These are phyloP conservation scores for Craspedostauros australis DNA, from an alignment of 108 stramenopile species.

Conservation along the genomic window DNA sequence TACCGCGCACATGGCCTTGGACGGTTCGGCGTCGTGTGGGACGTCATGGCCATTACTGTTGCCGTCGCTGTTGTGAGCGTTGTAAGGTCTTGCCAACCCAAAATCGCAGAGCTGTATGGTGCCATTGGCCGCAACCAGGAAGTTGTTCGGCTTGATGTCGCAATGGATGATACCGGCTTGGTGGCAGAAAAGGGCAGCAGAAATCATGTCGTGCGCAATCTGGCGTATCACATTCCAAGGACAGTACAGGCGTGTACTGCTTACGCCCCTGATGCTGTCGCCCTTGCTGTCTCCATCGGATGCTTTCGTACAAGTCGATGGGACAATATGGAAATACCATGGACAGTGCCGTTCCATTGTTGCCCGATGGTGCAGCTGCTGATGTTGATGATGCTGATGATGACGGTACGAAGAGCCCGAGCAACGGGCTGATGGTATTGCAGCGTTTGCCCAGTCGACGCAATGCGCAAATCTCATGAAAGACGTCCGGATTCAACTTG, in stretches of 20 bases:
- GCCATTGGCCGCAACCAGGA: constrained; percentile 52
- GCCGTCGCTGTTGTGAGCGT: background rate
- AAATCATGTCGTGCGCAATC: constrained; percentile 50
- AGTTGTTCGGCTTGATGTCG: constrained; percentile 93
- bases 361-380: too few species aligned
- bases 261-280: too few species aligned
- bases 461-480: constrained; percentile 35
- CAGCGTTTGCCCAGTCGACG: constrained; percentile 25
- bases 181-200: constrained; percentile 88
- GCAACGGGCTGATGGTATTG: constrained; percentile 33
- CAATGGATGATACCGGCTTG: constrained; percentile 82
- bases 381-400: too few species aligned
- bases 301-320: constrained; percentile 46
- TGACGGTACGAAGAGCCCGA: constrained; percentile 2
- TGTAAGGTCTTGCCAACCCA: constrained; percentile 52
- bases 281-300: constrained; percentile 46
- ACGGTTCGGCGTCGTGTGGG: background rate
- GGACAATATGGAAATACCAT: constrained; percentile 72
- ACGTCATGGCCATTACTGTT: background rate
- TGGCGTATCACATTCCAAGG: constrained; percentile 31
- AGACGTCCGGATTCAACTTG: constrained; percentile 9
- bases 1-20: constrained; percentile 56
- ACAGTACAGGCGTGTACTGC: constrained; percentile 20
- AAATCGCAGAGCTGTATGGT: constrained; percentile 70
- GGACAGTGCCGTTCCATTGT: too few species aligned